Conservation (phyloP, 768 basidiomycete species). For the Grammothele lineata region DNA sequence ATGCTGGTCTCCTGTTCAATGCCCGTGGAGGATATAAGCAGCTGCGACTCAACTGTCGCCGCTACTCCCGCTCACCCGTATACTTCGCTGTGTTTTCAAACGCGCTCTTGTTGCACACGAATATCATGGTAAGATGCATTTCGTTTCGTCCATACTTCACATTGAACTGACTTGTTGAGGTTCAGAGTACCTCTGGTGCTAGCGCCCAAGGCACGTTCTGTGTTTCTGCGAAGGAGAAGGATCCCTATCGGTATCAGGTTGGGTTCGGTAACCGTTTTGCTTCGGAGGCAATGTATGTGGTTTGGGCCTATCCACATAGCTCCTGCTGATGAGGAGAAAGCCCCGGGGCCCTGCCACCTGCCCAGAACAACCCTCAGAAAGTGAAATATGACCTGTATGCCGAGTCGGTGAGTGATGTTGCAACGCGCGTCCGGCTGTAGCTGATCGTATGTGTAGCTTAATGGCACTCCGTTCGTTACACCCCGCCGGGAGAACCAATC, state of each 20-base stretch:
- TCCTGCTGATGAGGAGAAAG: conserved; percentile 24
- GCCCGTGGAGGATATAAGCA: no score
- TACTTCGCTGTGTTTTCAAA: no score
- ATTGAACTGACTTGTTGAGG: no score
- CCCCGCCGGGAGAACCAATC: conserved; percentile 51
- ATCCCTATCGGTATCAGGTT: conserved; percentile 55
- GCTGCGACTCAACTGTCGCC: no score
- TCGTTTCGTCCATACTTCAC: no score
- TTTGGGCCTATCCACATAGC: not conserved
- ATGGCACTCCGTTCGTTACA: conserved; percentile 56
- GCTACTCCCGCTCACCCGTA: no score
- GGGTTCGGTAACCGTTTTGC: conserved; percentile 58
- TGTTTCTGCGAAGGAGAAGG: conserved; percentile 35
- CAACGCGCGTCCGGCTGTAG: not conserved
- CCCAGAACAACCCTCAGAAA: conserved; percentile 60
- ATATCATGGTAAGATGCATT: no score
- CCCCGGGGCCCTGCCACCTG: conserved; percentile 52
- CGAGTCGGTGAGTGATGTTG: conserved; percentile 43
- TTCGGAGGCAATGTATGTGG: conserved; percentile 48
- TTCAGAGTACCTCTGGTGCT: conserved; percentile 24
- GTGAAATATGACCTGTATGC: conserved; percentile 60
- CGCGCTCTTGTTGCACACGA: no score
- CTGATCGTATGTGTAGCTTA: conserved; percentile 36
- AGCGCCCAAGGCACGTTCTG: conserved; percentile 37
- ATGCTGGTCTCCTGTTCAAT: no score